These are phyloP conservation scores for Starmerella apis DNA, from an alignment of 805 yeast species.

Conservation along the genomic window DNA sequence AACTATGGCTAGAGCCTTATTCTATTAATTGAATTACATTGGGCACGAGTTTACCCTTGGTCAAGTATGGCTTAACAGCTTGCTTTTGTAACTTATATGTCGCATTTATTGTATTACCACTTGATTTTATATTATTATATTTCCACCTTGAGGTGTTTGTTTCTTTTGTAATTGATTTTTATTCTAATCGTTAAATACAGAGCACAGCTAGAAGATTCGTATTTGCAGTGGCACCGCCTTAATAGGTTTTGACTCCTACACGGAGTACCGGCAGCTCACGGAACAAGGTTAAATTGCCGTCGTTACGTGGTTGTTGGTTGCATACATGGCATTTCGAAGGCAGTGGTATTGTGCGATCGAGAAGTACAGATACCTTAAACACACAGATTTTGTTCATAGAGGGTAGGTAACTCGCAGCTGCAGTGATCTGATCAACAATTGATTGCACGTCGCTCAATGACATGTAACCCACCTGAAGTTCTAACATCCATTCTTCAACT, in stretches of 20 bases:
- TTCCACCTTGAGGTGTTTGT: no score
- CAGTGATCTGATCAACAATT: neutral
- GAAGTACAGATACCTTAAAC: neutral
- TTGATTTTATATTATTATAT: neutral
- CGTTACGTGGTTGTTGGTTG: neutral
- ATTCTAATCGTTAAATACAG: no score
- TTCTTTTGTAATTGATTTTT: neutral
- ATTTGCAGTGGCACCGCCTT: no score
- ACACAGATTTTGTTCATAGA: neutral
- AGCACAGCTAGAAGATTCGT: no score
- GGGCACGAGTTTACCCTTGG: no score
- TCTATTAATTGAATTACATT: no score
- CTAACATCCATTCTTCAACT: neutral
- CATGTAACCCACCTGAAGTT: neutral
- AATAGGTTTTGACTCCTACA: neutral
- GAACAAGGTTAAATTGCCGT: neutral
- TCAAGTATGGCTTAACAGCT: no score
- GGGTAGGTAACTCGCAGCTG: neutral
- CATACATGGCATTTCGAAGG: neutral
- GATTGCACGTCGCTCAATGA: neutral
- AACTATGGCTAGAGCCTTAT: no score
- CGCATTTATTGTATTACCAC: neutral
- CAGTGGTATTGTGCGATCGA: neutral
- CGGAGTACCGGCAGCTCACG: constrained; percentile 2
- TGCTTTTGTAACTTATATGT: constrained; percentile 8